phyloP scores from a whole-genome alignment of 169 alveolate species.

The Eimeria necatrix region DNA sequence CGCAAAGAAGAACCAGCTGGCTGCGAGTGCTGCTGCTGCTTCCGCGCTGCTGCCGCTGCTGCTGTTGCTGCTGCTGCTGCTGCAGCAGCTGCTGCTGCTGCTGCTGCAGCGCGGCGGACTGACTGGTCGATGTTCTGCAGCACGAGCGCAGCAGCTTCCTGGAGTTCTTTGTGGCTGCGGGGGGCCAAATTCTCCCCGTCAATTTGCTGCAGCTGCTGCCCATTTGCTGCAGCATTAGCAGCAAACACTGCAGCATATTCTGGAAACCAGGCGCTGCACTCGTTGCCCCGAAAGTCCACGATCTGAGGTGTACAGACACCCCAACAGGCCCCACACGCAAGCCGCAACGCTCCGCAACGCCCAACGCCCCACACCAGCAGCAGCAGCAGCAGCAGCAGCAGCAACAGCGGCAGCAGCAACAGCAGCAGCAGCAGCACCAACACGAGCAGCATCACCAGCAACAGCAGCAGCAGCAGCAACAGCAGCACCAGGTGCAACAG shows the following conservation, averaged over 20 bases:
- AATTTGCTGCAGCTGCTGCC: constrained; percentile 48
- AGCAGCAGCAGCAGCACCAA: not conserved
- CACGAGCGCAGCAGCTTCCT: not conserved
- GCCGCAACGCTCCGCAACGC: too few species aligned
- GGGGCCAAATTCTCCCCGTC: constrained; percentile 53
- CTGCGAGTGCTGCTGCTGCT: too few species aligned
- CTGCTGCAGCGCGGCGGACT: too few species aligned
- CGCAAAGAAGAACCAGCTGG: not conserved
- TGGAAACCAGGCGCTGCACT: constrained; percentile 60
- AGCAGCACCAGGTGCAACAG: not conserved
- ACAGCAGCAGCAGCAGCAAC: not conserved
- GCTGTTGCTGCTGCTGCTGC: too few species aligned
- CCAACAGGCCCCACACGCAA: too few species aligned
- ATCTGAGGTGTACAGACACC: constrained; percentile 53
- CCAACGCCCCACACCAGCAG: too few species aligned
- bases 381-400: not conserved
- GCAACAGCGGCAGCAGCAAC: not conserved
- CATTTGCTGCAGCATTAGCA: not conserved
- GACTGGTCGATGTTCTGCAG: not conserved
- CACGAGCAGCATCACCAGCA: not conserved
- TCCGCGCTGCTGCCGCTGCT: too few species aligned
- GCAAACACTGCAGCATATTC: constrained; percentile 67
- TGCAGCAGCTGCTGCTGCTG: too few species aligned
- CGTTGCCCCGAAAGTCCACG: constrained; percentile 55
- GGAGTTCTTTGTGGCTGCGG: not conserved